Percentiles rank a stretch among this genome's conserved stretches.
These are phyloP conservation scores for Alnus glutinosa DNA, from an alignment of 306 rosid species.

Conservation along the genomic window DNA sequence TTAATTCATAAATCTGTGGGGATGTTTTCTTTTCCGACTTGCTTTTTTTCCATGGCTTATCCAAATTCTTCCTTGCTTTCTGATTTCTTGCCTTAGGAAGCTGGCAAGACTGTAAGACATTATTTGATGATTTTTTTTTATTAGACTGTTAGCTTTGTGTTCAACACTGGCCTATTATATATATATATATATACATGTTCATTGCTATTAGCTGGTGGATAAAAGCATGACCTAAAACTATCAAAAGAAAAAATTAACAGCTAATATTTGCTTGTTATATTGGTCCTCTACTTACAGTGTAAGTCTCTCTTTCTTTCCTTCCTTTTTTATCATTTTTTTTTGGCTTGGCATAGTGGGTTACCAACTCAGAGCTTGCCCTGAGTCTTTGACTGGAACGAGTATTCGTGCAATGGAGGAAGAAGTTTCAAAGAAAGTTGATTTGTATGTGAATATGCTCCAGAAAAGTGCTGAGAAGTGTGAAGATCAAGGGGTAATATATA, in stretches of 20 bases:
- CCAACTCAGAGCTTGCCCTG: conserved; percentile 52
- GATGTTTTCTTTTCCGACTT: not conserved
- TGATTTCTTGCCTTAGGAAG: no score
- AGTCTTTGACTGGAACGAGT: conserved; percentile 53
- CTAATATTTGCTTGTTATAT: not conserved
- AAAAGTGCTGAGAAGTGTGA: conserved; percentile 50
- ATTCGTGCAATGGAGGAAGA: conserved; percentile 70
- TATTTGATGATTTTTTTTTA: no score
- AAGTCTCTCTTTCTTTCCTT: conserved; percentile 8
- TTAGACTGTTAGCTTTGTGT: no score
- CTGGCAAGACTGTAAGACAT: no score
- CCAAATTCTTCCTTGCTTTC: not conserved
- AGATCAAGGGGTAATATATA: conserved; percentile 51
- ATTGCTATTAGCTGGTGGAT: not conserved
- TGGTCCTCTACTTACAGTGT: conserved; percentile 6
- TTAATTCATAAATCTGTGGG: no score
- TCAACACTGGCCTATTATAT: no score
- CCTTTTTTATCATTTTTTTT: not conserved
- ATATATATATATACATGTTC: not conserved
- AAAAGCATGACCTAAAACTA: not conserved
- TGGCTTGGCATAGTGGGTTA: conserved; percentile 62
- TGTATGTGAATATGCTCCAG: conserved; percentile 56
- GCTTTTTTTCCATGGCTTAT: not conserved
- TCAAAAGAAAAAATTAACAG: not conserved
- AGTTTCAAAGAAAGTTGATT: conserved; percentile 66